A percentile compares a stretch with the other conserved stretches of the same genome.
Conservation (phyloP, 768 basidiomycete species). For the Ramaria sp. region DNA sequence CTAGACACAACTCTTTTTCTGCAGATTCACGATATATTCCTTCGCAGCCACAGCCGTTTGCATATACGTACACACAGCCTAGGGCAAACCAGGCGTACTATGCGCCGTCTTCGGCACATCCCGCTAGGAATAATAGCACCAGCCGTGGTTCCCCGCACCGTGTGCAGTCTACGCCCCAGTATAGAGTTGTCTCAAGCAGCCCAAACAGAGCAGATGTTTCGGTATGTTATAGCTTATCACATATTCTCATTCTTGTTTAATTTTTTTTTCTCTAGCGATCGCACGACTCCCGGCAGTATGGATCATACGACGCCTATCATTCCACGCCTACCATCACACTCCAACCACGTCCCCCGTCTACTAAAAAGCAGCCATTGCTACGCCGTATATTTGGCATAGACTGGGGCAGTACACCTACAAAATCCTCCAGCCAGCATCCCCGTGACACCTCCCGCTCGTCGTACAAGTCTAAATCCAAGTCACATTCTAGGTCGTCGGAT, state of each 20-base stretch:
- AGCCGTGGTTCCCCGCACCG: not conserved
- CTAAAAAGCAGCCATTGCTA: conserved; percentile 5
- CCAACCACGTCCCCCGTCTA: not conserved
- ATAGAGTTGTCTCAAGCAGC: conserved; percentile 1
- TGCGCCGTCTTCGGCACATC: conserved; percentile 1
- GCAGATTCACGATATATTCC: not conserved
- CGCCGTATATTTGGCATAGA: conserved; percentile 4
- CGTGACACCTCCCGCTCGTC: conserved; percentile 6
- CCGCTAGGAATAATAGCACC: not conserved
- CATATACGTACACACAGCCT: conserved; percentile 1
- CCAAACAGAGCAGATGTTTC: conserved; percentile 1
- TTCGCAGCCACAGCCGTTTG: not conserved
- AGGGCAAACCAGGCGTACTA: conserved; percentile 2
- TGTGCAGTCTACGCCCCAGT: not conserved
- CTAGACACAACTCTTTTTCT: conserved; percentile 2
- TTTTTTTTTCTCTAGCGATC: not conserved
- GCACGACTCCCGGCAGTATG: not conserved
- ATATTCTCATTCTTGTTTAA: not conserved
- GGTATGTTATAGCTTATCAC: not conserved
- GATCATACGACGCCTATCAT: not conserved
- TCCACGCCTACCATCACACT: conserved; percentile 6
- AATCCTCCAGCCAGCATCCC: not conserved
- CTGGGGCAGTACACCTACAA: conserved; percentile 1
- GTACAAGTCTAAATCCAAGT: conserved; percentile 2
- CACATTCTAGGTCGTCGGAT: conserved; percentile 7